phyloP scores from a whole-genome alignment of 2,329 filamentous ascomycete genomes.

The Trematosphaeria pertusa region DNA sequence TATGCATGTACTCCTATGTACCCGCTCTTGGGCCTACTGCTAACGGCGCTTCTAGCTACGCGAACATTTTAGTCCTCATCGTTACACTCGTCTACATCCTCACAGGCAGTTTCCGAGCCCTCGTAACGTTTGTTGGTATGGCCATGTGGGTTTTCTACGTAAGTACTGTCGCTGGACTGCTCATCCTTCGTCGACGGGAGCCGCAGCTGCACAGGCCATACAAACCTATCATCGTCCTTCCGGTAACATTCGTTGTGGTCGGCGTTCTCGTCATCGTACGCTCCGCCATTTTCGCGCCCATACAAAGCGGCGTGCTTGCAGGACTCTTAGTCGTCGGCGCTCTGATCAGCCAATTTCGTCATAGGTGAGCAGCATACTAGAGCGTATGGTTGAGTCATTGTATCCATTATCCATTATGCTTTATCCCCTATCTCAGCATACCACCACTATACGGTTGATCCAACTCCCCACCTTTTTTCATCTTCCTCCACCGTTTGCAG shows the following conservation, averaged over 20 bases:
- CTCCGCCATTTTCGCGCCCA: constrained; percentile 65
- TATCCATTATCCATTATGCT: too few species aligned
- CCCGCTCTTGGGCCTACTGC: neutral
- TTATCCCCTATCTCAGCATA: neutral
- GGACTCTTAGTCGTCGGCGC: constrained; percentile 60
- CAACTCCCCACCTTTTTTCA: too few species aligned
- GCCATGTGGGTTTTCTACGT: constrained; percentile 68
- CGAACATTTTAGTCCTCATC: constrained; percentile 33
- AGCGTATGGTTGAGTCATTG: neutral
- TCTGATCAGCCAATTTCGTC: constrained; percentile 40
- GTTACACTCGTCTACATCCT: constrained; percentile 64
- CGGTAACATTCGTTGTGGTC: constrained; percentile 62
- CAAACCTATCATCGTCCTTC: constrained; percentile 60
- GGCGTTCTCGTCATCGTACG: constrained; percentile 67
- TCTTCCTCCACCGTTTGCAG: too few species aligned
- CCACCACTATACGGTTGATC: too few species aligned
- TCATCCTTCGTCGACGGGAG: constrained; percentile 64
- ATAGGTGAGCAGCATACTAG: constrained; percentile 9
- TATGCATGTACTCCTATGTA: constrained; percentile 25
- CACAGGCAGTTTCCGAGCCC: constrained; percentile 66
- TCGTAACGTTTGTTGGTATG: constrained; percentile 60
- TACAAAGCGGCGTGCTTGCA: constrained; percentile 61
- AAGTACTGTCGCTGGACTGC: constrained; percentile 65
- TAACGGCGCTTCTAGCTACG: constrained; percentile 30
- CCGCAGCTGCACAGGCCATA: constrained; percentile 64